Evolutionary conservation across 78 protist species (phyloP).

Genomic region (Speleostelium caveatum): DNA sequence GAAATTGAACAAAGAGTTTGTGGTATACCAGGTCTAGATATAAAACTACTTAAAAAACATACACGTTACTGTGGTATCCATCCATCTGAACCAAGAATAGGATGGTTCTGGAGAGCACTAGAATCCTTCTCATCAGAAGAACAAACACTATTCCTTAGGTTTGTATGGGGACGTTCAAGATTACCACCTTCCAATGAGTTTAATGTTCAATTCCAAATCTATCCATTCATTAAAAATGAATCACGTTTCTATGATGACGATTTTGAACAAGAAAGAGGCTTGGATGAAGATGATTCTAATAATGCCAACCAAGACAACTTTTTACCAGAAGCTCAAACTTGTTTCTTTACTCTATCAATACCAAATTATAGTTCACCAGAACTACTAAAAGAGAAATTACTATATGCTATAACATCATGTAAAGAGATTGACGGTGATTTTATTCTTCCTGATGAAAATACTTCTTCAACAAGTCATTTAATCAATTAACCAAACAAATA

Average conservation of each 20-base stretch:
- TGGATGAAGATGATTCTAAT: background rate
- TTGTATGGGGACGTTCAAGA: slow-evolving; percentile 85
- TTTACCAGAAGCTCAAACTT: slow-evolving; percentile 90
- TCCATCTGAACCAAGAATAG: slow-evolving; percentile 43
- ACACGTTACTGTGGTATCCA: slow-evolving; percentile 67
- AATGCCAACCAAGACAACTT: slow-evolving; percentile 43
- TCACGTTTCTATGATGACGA: slow-evolving; percentile 54
- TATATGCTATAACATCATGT: slow-evolving; percentile 90
- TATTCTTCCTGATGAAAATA: slow-evolving; percentile 23
- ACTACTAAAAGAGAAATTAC: slow-evolving; percentile 74
- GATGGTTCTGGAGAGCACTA: slow-evolving; percentile 74
- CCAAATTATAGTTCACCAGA: slow-evolving; percentile 84
- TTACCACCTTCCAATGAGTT: slow-evolving; percentile 77
- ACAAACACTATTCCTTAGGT: slow-evolving; percentile 72
- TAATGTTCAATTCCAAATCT: slow-evolving; percentile 52
- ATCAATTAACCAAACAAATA: too few species aligned
- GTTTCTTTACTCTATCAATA: slow-evolving; percentile 90
- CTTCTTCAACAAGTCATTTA: background rate
- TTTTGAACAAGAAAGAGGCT: slow-evolving; percentile 1
- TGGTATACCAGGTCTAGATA: slow-evolving; percentile 77
- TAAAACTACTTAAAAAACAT: slow-evolving; percentile 71
- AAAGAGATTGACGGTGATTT: slow-evolving; percentile 89
- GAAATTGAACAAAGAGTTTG: slow-evolving; percentile 80
- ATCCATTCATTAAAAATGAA: slow-evolving; percentile 35
- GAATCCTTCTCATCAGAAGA: slow-evolving; percentile 81